Evolutionary conservation across 768 basidiomycete species (phyloP).

Genomic region (Leccinum barrowsii): DNA sequence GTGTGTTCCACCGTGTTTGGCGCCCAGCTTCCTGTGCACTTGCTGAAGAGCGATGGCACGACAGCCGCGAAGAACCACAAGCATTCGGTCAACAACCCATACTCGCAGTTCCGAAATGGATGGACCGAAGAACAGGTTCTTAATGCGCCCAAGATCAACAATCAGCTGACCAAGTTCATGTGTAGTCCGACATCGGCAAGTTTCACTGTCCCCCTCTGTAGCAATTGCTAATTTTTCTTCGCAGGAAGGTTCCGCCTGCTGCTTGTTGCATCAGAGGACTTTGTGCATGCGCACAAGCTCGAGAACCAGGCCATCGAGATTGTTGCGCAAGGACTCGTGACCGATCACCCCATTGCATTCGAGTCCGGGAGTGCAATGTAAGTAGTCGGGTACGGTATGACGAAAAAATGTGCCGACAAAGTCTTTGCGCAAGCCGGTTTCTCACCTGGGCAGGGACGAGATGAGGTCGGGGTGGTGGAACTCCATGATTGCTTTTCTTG

Average conservation of each 20-base stretch:
- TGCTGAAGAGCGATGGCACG: not conserved
- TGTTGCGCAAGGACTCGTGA: conserved; percentile 59
- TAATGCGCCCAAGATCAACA: conserved; percentile 62
- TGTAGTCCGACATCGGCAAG: conserved; percentile 79
- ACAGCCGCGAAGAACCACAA: conserved; percentile 80
- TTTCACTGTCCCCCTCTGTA: not conserved
- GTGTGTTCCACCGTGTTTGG: conserved; percentile 36
- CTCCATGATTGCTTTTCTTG: conserved; percentile 85
- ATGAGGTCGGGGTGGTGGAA: conserved; percentile 81
- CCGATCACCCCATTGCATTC: conserved; percentile 63
- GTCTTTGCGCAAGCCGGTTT: conserved; percentile 74
- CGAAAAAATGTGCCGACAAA: conserved; percentile 61
- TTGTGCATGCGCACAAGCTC: conserved; percentile 65
- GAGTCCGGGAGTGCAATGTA: conserved; percentile 73
- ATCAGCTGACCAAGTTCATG: conserved; percentile 78
- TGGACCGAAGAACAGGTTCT: conserved; percentile 73
- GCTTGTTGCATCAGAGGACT: conserved; percentile 76
- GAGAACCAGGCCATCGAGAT: conserved; percentile 90
- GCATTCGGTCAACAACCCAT: conserved; percentile 80
- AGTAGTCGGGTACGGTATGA: conserved; percentile 78
- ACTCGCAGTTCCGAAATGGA: conserved; percentile 79
- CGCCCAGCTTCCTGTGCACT: not conserved
- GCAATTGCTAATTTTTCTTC: not conserved
- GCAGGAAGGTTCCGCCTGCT: conserved; percentile 74
- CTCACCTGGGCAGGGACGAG: conserved; percentile 53